Conservation (phyloP, 176 grass and related monocot species). For the Oryza coarctata region DNA sequence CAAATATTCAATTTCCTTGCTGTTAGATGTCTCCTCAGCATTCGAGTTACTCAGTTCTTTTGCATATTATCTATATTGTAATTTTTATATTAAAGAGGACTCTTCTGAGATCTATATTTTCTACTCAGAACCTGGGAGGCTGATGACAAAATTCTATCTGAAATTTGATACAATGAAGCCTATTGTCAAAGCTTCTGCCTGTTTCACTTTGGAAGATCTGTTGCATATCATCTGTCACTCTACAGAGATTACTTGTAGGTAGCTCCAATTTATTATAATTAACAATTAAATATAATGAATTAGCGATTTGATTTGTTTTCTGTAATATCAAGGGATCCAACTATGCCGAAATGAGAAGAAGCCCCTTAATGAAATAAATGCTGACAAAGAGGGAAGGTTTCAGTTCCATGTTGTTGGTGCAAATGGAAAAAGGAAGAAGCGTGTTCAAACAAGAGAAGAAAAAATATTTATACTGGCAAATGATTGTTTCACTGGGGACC, state of each 20-base stretch:
- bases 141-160: slow-evolving; percentile 98
- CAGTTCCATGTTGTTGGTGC: slow-evolving; percentile 69
- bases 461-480: slow-evolving; percentile 91
- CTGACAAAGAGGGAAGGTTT: slow-evolving; percentile 81
- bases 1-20: slow-evolving; percentile 6
- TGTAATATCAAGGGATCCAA: slow-evolving; percentile 80
- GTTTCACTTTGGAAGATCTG: slow-evolving; percentile 85
- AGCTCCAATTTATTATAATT: slow-evolving; percentile 29
- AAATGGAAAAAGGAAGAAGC: slow-evolving; percentile 88
- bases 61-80: slow-evolving; percentile 3
- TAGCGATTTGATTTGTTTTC: slow-evolving; percentile 23
- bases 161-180: slow-evolving; percentile 96
- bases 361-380: slow-evolving; percentile 82
- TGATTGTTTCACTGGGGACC: slow-evolving; percentile 90
- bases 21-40: not conserved
- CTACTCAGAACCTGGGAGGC: slow-evolving; percentile 78
- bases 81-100: slow-evolving; percentile 15
- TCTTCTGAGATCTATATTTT: slow-evolving; percentile 36
- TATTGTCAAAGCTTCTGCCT: slow-evolving; percentile 78
- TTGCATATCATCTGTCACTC: slow-evolving; percentile 79
- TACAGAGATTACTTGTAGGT: slow-evolving; percentile 89
- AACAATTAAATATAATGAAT: slow-evolving; percentile 8
- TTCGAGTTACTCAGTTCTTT: slow-evolving; percentile 1
- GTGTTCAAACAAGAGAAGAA: slow-evolving; percentile 89
- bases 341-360: slow-evolving; percentile 93